These are phyloP conservation scores for Teratosphaeria viscida DNA, from an alignment of 2,329 filamentous ascomycete species.

Conservation along the genomic window DNA sequence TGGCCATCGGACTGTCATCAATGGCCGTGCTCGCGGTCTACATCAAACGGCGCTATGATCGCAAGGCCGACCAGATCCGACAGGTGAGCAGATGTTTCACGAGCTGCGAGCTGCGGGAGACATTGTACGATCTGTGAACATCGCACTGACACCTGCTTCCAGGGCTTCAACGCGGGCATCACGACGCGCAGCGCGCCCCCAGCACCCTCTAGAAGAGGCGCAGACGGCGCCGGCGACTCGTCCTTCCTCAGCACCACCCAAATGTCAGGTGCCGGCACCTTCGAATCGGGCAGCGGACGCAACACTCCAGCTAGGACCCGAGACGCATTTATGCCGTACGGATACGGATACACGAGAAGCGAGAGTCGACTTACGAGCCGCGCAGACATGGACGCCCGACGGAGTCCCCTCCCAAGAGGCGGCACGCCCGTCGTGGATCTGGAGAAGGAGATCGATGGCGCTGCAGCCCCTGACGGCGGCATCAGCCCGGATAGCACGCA, in stretches of 20 bases:
- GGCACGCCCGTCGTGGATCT: constrained; percentile 11
- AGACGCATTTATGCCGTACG: constrained; percentile 26
- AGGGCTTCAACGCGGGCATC: constrained; percentile 28
- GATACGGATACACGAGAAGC: constrained; percentile 22
- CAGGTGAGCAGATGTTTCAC: background rate
- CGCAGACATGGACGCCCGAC: background rate
- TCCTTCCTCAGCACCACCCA: background rate
- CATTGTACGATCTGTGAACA: no score
- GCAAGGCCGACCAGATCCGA: constrained; percentile 47
- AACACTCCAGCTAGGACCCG: constrained; percentile 20
- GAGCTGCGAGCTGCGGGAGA: background rate
- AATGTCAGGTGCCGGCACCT: background rate
- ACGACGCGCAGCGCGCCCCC: constrained; percentile 19
- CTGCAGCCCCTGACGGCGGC: background rate
- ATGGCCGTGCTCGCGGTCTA: constrained; percentile 59
- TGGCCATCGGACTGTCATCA: constrained; percentile 56
- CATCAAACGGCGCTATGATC: constrained; percentile 63
- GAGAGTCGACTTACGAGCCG: constrained; percentile 10
- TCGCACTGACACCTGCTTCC: background rate
- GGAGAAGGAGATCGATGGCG: constrained; percentile 12
- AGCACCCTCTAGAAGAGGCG: background rate
- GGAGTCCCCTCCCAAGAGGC: constrained; percentile 15
- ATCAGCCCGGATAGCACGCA: background rate
- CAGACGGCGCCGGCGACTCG: background rate
- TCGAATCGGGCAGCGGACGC: constrained; percentile 9